phyloP scores from a whole-genome alignment of 805 yeast species.

The Zygosaccharomyces pseudorouxii region DNA sequence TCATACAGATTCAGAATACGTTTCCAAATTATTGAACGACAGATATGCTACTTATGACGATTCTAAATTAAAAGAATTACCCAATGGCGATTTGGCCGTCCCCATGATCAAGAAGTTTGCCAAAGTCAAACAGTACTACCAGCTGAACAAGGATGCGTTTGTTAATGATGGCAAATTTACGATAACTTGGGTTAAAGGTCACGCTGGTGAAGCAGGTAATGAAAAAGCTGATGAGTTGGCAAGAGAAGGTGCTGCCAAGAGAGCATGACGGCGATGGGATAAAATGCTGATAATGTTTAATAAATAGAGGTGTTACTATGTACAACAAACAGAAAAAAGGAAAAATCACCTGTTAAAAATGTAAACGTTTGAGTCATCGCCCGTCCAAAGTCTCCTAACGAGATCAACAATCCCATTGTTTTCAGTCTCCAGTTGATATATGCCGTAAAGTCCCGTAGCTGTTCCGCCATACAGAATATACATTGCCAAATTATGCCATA shows the following conservation, averaged over 20 bases:
- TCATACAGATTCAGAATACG: conserved; percentile 67
- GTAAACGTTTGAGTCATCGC: conserved; percentile 28
- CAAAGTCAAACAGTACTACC: conserved; percentile 38
- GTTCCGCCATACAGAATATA: conserved; percentile 59
- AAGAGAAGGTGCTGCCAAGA: conserved; percentile 49
- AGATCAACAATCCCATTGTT: conserved; percentile 60
- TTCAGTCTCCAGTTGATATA: conserved; percentile 61
- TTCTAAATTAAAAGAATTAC: conserved; percentile 36
- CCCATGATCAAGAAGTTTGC: conserved; percentile 42
- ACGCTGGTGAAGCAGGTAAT: conserved; percentile 65
- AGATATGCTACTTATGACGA: conserved; percentile 52
- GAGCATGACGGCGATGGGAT: background rate
- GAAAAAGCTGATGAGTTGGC: conserved; percentile 76
- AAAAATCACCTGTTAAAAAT: conserved; percentile 21
- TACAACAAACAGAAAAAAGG: background rate
- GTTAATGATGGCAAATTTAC: conserved; percentile 38
- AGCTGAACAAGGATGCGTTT: conserved; percentile 21
- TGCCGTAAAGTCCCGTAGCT: conserved; percentile 61
- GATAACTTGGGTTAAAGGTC: conserved; percentile 67
- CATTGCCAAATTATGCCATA: conserved; percentile 57
- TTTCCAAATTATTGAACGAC: conserved; percentile 48
- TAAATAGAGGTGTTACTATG: conserved; percentile 1
- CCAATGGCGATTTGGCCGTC: conserved; percentile 30
- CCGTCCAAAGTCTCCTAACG: conserved; percentile 37
- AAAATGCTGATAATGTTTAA: background rate